Evolutionary conservation across 73 alveolate genomes (phyloP).

Genomic region (Paramecium bursaria): DNA sequence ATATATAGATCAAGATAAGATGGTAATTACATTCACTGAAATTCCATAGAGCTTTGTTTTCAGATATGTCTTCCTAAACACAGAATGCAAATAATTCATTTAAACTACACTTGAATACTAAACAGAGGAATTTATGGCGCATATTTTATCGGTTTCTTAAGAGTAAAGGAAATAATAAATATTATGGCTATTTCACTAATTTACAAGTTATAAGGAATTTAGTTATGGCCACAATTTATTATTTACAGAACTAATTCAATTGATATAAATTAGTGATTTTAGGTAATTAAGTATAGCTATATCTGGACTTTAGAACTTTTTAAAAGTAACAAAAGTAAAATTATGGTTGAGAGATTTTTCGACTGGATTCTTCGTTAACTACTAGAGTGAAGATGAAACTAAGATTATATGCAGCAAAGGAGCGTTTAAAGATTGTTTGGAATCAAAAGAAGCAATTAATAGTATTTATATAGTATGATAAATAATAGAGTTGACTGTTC

Average conservation of each 20-base stretch:
- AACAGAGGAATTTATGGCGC: slow-evolving; percentile 31
- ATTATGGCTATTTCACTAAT: slow-evolving; percentile 17
- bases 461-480: not conserved
- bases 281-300: not conserved
- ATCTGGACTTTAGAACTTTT: not conserved
- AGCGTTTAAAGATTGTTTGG: slow-evolving; percentile 45
- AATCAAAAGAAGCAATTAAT: slow-evolving; percentile 40
- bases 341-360: slow-evolving; percentile 48
- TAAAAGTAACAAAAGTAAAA: slow-evolving; percentile 2
- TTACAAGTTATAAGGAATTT: slow-evolving; percentile 11
- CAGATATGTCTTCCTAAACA: slow-evolving; percentile 23
- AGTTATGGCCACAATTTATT: slow-evolving; percentile 22
- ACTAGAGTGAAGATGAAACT: no score
- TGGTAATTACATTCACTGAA: slow-evolving; percentile 55
- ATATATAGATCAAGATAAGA: slow-evolving; percentile 47
- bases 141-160: not conserved
- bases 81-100: slow-evolving; percentile 49
- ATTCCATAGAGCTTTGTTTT: slow-evolving; percentile 43
- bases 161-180: slow-evolving; percentile 20
- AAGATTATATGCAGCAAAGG: slow-evolving; percentile 47
- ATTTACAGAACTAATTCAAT: not conserved
- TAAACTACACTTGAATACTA: slow-evolving; percentile 20
- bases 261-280: not conserved
- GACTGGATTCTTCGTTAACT: slow-evolving; percentile 49
- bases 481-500: slow-evolving; percentile 15